Conservation (phyloP, 176 grass and related monocot genomes). For the Ananas comosus region DNA sequence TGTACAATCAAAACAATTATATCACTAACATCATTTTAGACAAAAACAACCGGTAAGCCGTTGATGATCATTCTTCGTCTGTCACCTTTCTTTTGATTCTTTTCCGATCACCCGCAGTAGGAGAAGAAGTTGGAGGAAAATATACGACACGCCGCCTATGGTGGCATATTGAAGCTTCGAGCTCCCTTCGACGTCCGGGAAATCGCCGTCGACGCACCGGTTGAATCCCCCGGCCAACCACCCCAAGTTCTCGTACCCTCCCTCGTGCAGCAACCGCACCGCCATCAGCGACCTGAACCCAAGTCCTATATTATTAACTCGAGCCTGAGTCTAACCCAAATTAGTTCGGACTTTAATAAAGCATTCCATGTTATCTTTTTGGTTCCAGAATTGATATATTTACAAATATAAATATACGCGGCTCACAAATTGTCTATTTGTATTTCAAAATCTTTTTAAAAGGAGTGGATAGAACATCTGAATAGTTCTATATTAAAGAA, state of each 20-base stretch:
- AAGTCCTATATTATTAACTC: not conserved
- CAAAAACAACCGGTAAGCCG: too few species aligned
- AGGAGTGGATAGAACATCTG: too few species aligned
- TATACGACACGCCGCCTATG: constrained; percentile 61
- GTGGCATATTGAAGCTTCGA: constrained; percentile 84
- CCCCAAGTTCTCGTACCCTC: constrained; percentile 67
- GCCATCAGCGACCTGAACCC: constrained; percentile 71
- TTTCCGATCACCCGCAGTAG: constrained; percentile 41
- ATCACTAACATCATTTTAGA: too few species aligned
- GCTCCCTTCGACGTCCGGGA: constrained; percentile 48
- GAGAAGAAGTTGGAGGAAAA: constrained; percentile 76
- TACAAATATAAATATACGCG: too few species aligned
- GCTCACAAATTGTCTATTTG: too few species aligned
- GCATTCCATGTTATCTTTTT: too few species aligned
- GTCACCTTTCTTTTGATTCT: not conserved
- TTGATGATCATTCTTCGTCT: too few species aligned
- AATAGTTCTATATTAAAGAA: too few species aligned
- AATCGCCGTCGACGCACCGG: constrained; percentile 50
- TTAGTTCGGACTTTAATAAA: not conserved
- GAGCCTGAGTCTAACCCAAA: not conserved
- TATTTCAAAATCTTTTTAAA: too few species aligned
- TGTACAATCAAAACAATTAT: too few species aligned
- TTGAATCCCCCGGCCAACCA: constrained; percentile 90
- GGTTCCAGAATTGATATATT: too few species aligned
- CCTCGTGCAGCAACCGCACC: constrained; percentile 59